phyloP scores from a whole-genome alignment of 768 basidiomycete species.

The Lactifluus pinguis region DNA sequence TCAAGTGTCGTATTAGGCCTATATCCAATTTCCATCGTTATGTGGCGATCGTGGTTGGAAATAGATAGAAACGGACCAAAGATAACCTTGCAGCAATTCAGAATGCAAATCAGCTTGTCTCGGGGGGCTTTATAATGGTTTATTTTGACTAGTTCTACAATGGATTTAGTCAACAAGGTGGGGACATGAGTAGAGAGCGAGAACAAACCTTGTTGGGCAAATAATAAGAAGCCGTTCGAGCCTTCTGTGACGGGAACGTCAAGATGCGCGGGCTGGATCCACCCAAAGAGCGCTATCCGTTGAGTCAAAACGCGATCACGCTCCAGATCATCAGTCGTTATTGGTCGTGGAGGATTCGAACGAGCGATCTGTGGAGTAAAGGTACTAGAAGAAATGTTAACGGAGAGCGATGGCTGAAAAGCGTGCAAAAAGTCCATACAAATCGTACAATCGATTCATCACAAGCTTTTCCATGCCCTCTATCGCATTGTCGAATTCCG shows the following conservation, averaged over 20 bases:
- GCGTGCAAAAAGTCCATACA: conserved; percentile 45
- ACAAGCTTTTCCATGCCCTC: conserved; percentile 99
- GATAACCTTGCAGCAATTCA: conserved; percentile 98
- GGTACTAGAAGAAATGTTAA: conserved; percentile 44
- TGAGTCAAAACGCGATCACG: conserved; percentile 86
- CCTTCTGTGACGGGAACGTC: conserved; percentile 78
- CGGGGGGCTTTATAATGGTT: conserved; percentile 99
- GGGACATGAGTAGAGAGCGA: background rate
- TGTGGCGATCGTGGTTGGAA: conserved; percentile 2
- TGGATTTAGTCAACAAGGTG: background rate
- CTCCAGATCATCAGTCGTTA: conserved; percentile 95
- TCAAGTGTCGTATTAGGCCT: conserved; percentile 87
- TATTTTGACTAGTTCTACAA: conserved; percentile 82
- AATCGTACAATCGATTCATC: conserved; percentile 95
- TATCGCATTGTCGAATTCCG: conserved; percentile 92
- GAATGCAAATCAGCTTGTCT: conserved; percentile 94
- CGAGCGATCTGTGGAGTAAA: conserved; percentile 80
- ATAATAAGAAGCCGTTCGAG: conserved; percentile 74
- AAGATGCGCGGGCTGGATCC: conserved; percentile 83
- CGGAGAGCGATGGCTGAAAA: background rate
- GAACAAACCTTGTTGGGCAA: conserved; percentile 72
- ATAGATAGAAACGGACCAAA: conserved; percentile 57
- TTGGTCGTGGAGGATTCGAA: conserved; percentile 56
- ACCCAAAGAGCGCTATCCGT: conserved; percentile 82
- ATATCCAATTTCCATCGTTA: conserved; percentile 4